A percentile compares a stretch with the other conserved stretches of the same genome.
Conservation (phyloP, 106 monocot species). For the Narthecium ossifragum region DNA sequence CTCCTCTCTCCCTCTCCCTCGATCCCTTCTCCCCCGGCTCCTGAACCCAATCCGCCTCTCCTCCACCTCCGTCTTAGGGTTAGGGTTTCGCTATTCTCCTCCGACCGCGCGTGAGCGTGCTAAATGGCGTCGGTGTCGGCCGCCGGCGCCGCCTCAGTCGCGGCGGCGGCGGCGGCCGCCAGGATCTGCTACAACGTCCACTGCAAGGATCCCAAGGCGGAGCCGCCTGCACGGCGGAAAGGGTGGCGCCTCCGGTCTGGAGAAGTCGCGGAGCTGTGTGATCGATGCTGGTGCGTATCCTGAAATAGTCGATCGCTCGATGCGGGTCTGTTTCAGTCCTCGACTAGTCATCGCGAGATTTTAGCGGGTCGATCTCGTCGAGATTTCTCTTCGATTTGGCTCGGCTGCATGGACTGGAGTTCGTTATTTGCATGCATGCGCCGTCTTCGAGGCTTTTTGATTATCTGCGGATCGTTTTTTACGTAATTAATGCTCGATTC, state of each 20-base stretch:
- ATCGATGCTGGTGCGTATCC: constrained; percentile 1
- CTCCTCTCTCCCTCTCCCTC: not conserved
- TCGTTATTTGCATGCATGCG: too few species aligned
- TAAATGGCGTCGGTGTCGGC: not conserved
- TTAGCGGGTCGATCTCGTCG: too few species aligned
- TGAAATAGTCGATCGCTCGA: too few species aligned
- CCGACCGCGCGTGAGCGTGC: too few species aligned
- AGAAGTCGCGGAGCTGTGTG: not conserved
- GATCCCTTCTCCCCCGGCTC: not conserved
- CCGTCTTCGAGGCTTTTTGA: too few species aligned
- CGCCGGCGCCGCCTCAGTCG: not conserved
- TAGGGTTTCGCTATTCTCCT: not conserved
- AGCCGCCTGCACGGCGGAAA: not conserved
- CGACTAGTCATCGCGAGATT: too few species aligned
- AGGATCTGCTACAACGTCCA: not conserved
- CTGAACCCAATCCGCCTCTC: not conserved
- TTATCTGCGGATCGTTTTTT: too few species aligned
- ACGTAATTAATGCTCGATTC: too few species aligned
- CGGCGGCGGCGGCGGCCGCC: not conserved
- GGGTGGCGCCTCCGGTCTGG: constrained; percentile 1
- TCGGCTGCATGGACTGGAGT: too few species aligned
- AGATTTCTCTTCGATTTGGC: too few species aligned
- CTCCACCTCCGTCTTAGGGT: too few species aligned
- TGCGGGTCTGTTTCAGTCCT: too few species aligned
- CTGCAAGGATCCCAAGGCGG: not conserved